Conservation (phyloP, 108 stramenopile species). For the Cyclostephanos invisitatus region DNA sequence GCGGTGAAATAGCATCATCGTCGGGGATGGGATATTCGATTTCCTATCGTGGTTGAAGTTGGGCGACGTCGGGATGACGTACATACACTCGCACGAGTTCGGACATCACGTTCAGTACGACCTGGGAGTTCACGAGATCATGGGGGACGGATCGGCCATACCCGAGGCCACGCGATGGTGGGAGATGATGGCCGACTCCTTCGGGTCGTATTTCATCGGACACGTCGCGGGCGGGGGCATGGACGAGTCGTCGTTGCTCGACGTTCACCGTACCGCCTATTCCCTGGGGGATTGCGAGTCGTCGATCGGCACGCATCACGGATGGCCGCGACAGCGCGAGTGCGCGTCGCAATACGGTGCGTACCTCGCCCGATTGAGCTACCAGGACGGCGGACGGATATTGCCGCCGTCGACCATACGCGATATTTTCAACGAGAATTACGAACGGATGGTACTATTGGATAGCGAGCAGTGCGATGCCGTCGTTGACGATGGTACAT, state of each 20-base stretch:
- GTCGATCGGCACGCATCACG: constrained; percentile 31
- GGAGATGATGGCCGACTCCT: constrained; percentile 49
- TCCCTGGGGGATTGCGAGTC: constrained; percentile 39
- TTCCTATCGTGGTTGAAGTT: constrained; percentile 21
- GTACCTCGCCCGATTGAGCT: constrained; percentile 1
- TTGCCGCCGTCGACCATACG: background rate
- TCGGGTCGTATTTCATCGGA: constrained; percentile 35
- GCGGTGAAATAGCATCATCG: constrained; percentile 17
- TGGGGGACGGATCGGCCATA: background rate
- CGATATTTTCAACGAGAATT: background rate
- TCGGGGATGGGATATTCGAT: constrained; percentile 39
- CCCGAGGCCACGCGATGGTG: constrained; percentile 20
- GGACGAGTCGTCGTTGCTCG: constrained; percentile 9
- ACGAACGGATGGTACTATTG: background rate
- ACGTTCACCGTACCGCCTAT: constrained; percentile 24
- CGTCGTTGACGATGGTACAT: background rate
- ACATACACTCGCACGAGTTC: constrained; percentile 38
- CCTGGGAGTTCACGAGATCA: constrained; percentile 11
- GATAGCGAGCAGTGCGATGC: background rate
- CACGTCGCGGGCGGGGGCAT: constrained; percentile 29
- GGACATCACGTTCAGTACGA: constrained; percentile 44
- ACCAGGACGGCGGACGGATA: background rate
- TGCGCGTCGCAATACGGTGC: constrained; percentile 38
- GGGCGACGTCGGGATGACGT: constrained; percentile 19
- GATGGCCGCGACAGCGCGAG: constrained; percentile 26